phyloP scores from a whole-genome alignment of 805 yeast species.

The Zygotorulaspora danielsina region DNA sequence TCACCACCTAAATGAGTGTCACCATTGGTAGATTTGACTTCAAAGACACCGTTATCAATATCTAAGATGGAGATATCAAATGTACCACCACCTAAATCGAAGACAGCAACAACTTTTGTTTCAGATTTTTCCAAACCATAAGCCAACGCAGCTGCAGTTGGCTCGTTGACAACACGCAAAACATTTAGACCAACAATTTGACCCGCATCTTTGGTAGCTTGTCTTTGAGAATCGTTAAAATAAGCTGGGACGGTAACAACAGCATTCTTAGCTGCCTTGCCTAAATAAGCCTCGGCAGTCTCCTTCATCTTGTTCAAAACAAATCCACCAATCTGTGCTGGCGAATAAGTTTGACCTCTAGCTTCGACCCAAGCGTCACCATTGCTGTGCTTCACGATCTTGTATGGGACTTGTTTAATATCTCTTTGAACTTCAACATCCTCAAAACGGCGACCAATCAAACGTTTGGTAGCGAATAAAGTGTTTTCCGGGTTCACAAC shows the following conservation, averaged over 20 bases:
- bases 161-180: conserved; percentile 75
- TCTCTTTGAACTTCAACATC: conserved; percentile 91
- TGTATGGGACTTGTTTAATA: conserved; percentile 81
- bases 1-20: conserved; percentile 87
- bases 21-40: conserved; percentile 95
- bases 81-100: conserved; percentile 98
- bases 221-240: conserved; percentile 79
- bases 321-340: conserved; percentile 94
- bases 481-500: conserved; percentile 93
- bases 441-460: conserved; percentile 88
- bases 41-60: conserved; percentile 96
- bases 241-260: conserved; percentile 88
- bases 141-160: conserved; percentile 90
- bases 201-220: conserved; percentile 93
- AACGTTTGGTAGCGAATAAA: conserved; percentile 88
- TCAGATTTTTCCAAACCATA: conserved; percentile 84
- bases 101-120: conserved; percentile 85
- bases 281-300: conserved; percentile 89
- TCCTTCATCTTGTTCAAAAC: conserved; percentile 95
- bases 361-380: conserved; percentile 98
- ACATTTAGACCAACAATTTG: conserved; percentile 91
- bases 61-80: conserved; percentile 95
- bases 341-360: conserved; percentile 82
- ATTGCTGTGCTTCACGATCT: conserved; percentile 81
- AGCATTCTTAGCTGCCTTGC: conserved; percentile 84